A percentile compares a stretch with the other conserved stretches of the same genome.
phyloP scores from a whole-genome alignment of 345 rosid species.

The Lumnitzera littorea region DNA sequence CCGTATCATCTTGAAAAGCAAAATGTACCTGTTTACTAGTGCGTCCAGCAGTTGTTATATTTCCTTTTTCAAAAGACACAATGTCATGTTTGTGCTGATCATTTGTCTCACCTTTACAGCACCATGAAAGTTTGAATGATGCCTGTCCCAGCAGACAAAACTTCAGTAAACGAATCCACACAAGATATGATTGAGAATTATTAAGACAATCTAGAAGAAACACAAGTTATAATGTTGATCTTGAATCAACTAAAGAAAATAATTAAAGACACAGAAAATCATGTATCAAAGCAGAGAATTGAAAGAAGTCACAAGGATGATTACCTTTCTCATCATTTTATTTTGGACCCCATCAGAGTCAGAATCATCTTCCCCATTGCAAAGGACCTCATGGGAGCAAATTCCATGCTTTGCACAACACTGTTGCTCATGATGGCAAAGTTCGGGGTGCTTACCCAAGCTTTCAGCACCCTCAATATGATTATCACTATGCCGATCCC shows the following conservation, averaged over 20 bases:
- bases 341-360: constrained; percentile 20
- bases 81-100: constrained; percentile 94
- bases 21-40: constrained; percentile 78
- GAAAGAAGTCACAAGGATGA: background rate
- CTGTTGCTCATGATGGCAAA: constrained; percentile 23
- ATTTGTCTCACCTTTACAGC: constrained; percentile 71
- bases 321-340: constrained; percentile 78
- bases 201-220: background rate
- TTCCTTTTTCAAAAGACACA: constrained; percentile 92
- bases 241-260: too few species aligned
- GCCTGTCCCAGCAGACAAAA: constrained; percentile 51
- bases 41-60: constrained; percentile 85
- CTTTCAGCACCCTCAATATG: constrained; percentile 25
- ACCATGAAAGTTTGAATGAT: constrained; percentile 95
- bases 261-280: too few species aligned
- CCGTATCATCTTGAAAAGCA: background rate
- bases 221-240: background rate
- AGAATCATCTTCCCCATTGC: constrained; percentile 35
- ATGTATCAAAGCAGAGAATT: background rate
- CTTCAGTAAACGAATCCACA: constrained; percentile 2
- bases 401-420: constrained; percentile 53
- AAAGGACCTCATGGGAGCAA: constrained; percentile 89
- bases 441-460: constrained; percentile 25
- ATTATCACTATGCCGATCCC: constrained; percentile 24
- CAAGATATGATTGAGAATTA: too few species aligned